These are phyloP conservation scores for Fremontodendron californicum DNA, from an alignment of 345 rosid species.

Conservation along the genomic window DNA sequence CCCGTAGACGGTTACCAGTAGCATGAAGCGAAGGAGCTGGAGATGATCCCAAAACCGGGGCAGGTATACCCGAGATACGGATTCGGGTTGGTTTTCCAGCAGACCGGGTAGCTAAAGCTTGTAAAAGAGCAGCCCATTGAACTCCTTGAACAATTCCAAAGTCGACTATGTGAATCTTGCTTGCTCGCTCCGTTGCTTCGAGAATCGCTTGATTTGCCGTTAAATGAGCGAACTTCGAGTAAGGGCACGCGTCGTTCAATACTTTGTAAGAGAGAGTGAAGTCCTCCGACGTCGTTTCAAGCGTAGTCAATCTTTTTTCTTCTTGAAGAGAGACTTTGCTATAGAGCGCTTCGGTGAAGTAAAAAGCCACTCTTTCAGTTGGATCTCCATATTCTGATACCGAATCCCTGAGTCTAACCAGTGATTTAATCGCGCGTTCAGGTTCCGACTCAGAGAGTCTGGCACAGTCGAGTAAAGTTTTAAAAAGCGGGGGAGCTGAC, in stretches of 20 bases:
- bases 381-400: constrained; percentile 66
- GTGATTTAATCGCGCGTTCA: constrained; percentile 43
- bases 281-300: constrained; percentile 45
- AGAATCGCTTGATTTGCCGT: constrained; percentile 95
- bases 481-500: constrained; percentile 41
- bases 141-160: constrained; percentile 90
- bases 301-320: constrained; percentile 16
- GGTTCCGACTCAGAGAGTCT: constrained; percentile 55
- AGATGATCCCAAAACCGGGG: constrained; percentile 60
- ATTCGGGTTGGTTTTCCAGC: constrained; percentile 63
- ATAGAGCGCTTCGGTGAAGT: constrained; percentile 67
- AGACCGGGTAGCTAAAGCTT: constrained; percentile 81
- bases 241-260: constrained; percentile 88
- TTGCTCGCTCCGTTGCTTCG: constrained; percentile 70
- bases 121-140: constrained; percentile 90
- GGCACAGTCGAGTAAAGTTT: constrained; percentile 59
- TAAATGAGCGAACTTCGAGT: constrained; percentile 80
- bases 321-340: constrained; percentile 31
- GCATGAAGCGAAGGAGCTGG: constrained; percentile 58
- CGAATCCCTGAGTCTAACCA: constrained; percentile 46
- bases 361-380: constrained; percentile 60
- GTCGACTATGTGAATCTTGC: constrained; percentile 84
- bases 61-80: constrained; percentile 89
- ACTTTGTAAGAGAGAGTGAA: constrained; percentile 62
- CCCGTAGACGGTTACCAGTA: constrained; percentile 81